A percentile compares a stretch with the other conserved stretches of the same genome.
Conservation (phyloP, 2,329 filamentous ascomycete genomes). For the Sporothrix dimorphospora region DNA sequence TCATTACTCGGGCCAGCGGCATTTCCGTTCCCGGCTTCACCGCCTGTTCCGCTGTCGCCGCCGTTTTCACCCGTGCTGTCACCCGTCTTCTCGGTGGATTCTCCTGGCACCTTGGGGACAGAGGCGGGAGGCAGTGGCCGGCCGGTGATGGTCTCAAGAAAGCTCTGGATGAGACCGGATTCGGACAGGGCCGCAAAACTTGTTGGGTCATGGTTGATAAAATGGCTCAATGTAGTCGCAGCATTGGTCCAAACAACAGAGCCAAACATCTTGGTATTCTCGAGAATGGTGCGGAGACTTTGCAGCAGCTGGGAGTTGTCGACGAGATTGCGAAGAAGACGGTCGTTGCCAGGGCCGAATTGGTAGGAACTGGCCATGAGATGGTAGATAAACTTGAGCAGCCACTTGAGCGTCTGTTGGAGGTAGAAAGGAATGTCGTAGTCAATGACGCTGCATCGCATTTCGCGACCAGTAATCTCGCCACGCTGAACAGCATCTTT, state of each 20-base stretch:
- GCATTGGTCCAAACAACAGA: slow-evolving; percentile 96
- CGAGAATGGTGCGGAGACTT: slow-evolving; percentile 79
- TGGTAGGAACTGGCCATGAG: slow-evolving; percentile 79
- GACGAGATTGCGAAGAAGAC: slow-evolving; percentile 87
- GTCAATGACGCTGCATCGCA: slow-evolving; percentile 82
- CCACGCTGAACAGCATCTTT: slow-evolving; percentile 67
- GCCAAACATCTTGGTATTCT: slow-evolving; percentile 78
- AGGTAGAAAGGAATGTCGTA: slow-evolving; percentile 92
- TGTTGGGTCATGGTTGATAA: slow-evolving; percentile 98
- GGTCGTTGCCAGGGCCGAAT: slow-evolving; percentile 73
- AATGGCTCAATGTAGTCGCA: slow-evolving; percentile 88
- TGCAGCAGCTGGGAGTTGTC: slow-evolving; percentile 85
- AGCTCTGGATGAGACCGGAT: slow-evolving; percentile 83
- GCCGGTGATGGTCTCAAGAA: slow-evolving; percentile 79
- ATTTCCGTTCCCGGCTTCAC: slow-evolving; percentile 21
- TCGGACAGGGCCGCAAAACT: slow-evolving; percentile 96
- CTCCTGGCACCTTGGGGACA: not conserved
- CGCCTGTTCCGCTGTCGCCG: not conserved
- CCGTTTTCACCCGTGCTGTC: not conserved
- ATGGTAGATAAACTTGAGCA: slow-evolving; percentile 95
- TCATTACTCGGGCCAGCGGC: slow-evolving; percentile 25
- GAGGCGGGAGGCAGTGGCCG: slow-evolving; percentile 46
- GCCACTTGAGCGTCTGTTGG: slow-evolving; percentile 89
- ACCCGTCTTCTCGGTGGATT: not conserved
- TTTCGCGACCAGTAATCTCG: slow-evolving; percentile 69